Conservation (phyloP, 2,329 filamentous ascomycete genomes). For the Bipolaris oryzae region DNA sequence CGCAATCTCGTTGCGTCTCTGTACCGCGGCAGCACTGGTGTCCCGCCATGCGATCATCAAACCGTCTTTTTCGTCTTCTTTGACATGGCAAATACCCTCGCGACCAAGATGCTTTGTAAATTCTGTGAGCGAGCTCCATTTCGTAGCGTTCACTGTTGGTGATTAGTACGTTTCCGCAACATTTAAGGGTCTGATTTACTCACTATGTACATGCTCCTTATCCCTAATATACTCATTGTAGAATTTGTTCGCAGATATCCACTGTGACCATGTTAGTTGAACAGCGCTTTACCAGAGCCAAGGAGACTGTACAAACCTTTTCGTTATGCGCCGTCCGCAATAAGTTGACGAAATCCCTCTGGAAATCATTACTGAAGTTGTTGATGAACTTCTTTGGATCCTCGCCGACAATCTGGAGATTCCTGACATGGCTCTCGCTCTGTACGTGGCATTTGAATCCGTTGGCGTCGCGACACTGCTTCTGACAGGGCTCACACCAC, state of each 20-base stretch:
- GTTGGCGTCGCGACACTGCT: slow-evolving; percentile 82
- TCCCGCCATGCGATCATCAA: slow-evolving; percentile 90
- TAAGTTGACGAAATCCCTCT: slow-evolving; percentile 76
- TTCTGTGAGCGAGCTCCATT: slow-evolving; percentile 86
- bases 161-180: not conserved
- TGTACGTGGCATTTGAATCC: slow-evolving; percentile 73
- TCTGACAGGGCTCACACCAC: slow-evolving; percentile 84
- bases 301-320: slow-evolving; percentile 56
- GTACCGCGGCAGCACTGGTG: slow-evolving; percentile 83
- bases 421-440: slow-evolving; percentile 80
- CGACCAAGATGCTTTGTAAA: slow-evolving; percentile 86
- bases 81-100: slow-evolving; percentile 83
- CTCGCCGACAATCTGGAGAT: slow-evolving; percentile 80
- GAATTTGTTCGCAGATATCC: slow-evolving; percentile 86
- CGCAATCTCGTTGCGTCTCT: slow-evolving; percentile 77
- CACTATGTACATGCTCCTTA: slow-evolving; percentile 72
- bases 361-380: slow-evolving; percentile 81
- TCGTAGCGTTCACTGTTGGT: slow-evolving; percentile 76
- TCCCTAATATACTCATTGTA: slow-evolving; percentile 90
- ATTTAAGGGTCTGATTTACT: not conserved
- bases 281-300: not conserved
- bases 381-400: slow-evolving; percentile 84
- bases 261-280: slow-evolving; percentile 33
- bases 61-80: slow-evolving; percentile 85
- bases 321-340: slow-evolving; percentile 86